Conservation (phyloP, 2,329 filamentous ascomycete genomes). For the Trichoderma asperellum region DNA sequence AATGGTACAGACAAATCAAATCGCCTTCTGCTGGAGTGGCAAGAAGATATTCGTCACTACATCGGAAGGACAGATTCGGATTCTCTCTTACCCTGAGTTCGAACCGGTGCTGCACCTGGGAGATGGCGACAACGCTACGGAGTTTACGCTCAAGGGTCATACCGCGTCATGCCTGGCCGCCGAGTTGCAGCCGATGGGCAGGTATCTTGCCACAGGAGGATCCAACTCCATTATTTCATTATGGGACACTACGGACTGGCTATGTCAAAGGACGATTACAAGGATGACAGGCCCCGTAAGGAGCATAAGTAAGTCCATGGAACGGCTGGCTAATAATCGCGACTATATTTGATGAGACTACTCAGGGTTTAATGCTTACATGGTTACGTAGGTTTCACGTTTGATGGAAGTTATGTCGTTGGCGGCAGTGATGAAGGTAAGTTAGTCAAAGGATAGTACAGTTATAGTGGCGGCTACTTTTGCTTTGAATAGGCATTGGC, state of each 20-base stretch:
- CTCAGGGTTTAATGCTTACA: background rate
- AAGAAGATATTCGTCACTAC: conserved; percentile 72
- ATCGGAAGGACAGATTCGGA: conserved; percentile 70
- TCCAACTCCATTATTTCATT: conserved; percentile 75
- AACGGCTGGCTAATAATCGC: background rate
- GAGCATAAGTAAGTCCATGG: conserved; percentile 61
- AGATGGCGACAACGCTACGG: conserved; percentile 50
- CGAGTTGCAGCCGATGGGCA: conserved; percentile 71
- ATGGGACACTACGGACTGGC: conserved; percentile 79
- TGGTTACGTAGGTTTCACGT: conserved; percentile 67
- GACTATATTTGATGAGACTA: background rate
- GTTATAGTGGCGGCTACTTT: background rate
- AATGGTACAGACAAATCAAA: conserved; percentile 68
- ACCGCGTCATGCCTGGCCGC: conserved; percentile 72
- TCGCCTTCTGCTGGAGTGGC: conserved; percentile 74
- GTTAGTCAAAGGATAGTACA: conserved; percentile 26
- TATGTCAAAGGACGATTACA: conserved; percentile 72
- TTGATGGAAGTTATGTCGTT: conserved; percentile 75
- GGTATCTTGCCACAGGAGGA: conserved; percentile 74
- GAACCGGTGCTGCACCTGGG: conserved; percentile 57
- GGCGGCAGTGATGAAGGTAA: conserved; percentile 74
- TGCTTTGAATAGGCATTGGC: background rate
- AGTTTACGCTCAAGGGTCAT: conserved; percentile 71
- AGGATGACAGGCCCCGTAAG: conserved; percentile 71
- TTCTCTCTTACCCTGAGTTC: conserved; percentile 69